These are phyloP conservation scores for Yamadazyma songkhlaensis DNA, from an alignment of 1,139 yeast species.

Conservation along the genomic window DNA sequence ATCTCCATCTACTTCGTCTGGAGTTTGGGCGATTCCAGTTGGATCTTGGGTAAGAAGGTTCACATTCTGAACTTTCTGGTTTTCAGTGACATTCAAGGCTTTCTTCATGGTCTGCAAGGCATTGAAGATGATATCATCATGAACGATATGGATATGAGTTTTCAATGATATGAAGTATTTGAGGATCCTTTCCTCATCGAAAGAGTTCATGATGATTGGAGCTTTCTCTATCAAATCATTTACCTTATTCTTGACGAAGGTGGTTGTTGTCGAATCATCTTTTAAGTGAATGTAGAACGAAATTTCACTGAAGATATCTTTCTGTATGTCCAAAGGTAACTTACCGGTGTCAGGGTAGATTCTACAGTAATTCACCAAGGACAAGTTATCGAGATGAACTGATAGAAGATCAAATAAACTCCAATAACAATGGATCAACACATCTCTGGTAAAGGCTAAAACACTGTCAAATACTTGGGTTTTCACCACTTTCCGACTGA, in stretches of 20 bases:
- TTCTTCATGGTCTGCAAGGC: too few relatives aligned
- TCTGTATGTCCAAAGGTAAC: slow-evolving; percentile 12
- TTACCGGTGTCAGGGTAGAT: slow-evolving; percentile 15
- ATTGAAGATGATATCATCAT: too few relatives aligned
- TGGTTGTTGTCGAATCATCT: not conserved
- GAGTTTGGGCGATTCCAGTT: not conserved
- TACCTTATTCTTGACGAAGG: slow-evolving; percentile 17
- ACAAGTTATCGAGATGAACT: slow-evolving; percentile 28
- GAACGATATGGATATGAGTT: slow-evolving; percentile 23
- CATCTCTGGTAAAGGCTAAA: slow-evolving; percentile 20
- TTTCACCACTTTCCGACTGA: slow-evolving; percentile 17
- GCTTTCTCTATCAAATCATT: slow-evolving; percentile 26
- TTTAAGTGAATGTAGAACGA: slow-evolving; percentile 2
- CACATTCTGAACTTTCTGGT: too few relatives aligned
- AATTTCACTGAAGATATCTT: slow-evolving; percentile 6
- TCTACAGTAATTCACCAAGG: slow-evolving; percentile 15
- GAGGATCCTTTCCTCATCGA: slow-evolving; percentile 33
- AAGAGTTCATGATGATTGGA: slow-evolving; percentile 22
- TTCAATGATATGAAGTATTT: slow-evolving; percentile 27
- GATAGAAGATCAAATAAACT: slow-evolving; percentile 35
- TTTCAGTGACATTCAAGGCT: too few relatives aligned
- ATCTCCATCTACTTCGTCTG: slow-evolving; percentile 1
- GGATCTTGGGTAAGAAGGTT: slow-evolving; percentile 11
- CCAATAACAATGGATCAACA: slow-evolving; percentile 28
- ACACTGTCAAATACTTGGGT: slow-evolving; percentile 23